Percentiles rank a stretch among this genome's conserved stretches.
Conservation (phyloP, 331 rosid species). For the Dryas integrifolia region DNA sequence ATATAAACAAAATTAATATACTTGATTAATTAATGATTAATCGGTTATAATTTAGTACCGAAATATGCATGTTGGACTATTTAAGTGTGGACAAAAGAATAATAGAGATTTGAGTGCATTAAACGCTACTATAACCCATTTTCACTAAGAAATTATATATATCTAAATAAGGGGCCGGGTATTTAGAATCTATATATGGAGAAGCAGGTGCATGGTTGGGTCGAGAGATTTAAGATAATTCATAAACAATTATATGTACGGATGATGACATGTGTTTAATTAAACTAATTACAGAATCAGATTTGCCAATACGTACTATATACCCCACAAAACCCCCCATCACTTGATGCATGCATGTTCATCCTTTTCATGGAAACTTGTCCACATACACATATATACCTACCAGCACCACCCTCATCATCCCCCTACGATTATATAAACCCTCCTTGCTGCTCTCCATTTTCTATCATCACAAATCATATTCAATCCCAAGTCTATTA, state of each 20-base stretch:
- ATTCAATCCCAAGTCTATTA: slow-evolving; percentile 3
- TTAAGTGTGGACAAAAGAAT: background rate
- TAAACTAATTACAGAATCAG: slow-evolving; percentile 1
- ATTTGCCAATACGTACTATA: background rate
- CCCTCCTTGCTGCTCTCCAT: slow-evolving; percentile 27
- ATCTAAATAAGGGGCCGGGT: background rate
- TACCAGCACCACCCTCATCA: background rate
- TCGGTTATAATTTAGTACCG: too few relatives aligned
- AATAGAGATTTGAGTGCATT: slow-evolving; percentile 19
- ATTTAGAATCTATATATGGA: slow-evolving; percentile 3
- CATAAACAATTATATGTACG: background rate
- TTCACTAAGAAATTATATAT: slow-evolving; percentile 2
- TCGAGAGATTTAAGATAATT: background rate
- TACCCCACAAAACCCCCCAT: background rate
- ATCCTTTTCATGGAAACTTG: background rate
- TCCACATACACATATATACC: slow-evolving; percentile 2
- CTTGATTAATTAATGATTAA: too few relatives aligned
- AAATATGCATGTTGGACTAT: too few relatives aligned
- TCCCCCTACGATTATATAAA: slow-evolving; percentile 41
- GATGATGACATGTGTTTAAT: too few relatives aligned
- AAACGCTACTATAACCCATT: slow-evolving; percentile 19
- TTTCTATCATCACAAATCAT: slow-evolving; percentile 21
- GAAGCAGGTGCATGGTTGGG: background rate
- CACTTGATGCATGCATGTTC: background rate
- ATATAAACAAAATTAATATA: too few relatives aligned